Evolutionary conservation across 139 green algal species (phyloP).

Genomic region (Tetradesmus lagerheimii): DNA sequence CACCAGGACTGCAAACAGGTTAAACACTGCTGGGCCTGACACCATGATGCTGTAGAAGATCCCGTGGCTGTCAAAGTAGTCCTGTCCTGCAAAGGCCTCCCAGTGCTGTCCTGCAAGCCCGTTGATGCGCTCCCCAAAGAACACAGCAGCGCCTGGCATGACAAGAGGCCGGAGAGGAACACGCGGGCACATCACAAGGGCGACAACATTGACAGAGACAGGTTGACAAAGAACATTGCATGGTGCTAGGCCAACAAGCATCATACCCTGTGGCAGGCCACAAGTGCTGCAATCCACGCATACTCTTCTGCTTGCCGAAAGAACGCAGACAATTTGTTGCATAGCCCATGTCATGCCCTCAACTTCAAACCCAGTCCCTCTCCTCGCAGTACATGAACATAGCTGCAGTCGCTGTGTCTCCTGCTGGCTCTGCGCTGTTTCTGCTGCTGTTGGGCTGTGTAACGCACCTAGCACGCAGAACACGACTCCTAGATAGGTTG

Average conservation of each 20-base stretch:
- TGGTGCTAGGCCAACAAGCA: too few relatives aligned
- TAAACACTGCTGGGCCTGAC: conserved; percentile 60
- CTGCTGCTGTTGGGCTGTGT: not conserved
- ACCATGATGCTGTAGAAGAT: conserved; percentile 66
- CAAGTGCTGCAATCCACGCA: not conserved
- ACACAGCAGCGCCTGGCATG: conserved; percentile 25
- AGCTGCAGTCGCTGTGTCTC: not conserved
- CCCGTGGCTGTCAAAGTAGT: conserved; percentile 69
- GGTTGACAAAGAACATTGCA: too few relatives aligned
- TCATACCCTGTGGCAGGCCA: too few relatives aligned
- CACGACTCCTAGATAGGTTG: not conserved
- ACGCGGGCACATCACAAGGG: too few relatives aligned
- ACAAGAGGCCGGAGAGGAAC: too few relatives aligned
- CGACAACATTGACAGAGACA: too few relatives aligned
- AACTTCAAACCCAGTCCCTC: not conserved
- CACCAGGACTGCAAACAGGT: conserved; percentile 68
- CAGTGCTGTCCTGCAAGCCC: conserved; percentile 56
- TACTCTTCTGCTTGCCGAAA: not conserved
- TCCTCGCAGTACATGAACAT: not conserved
- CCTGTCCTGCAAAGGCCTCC: conserved; percentile 57
- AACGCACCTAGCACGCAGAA: conserved; percentile 37
- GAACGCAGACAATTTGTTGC: not conserved
- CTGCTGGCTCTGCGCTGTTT: not conserved
- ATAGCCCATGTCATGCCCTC: not conserved
- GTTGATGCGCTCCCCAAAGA: conserved; percentile 64